These are phyloP conservation scores for Cicer judaicum DNA, from an alignment of 306 rosid genomes.

Conservation along the genomic window DNA sequence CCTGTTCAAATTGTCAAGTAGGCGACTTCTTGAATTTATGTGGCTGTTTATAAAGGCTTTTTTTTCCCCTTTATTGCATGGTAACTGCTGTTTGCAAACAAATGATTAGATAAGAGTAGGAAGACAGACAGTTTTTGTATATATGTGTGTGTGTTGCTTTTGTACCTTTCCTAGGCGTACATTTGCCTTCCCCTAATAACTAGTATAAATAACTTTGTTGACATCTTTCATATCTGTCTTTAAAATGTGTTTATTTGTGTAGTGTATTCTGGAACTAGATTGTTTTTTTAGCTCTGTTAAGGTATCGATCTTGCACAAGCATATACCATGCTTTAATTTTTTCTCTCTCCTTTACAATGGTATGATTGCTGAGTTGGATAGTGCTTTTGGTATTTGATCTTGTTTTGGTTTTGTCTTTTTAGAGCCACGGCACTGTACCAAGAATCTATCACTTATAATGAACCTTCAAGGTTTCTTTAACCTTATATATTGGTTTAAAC, in stretches of 20 bases:
- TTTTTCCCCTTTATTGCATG: background rate
- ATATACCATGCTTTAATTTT: constrained; percentile 13
- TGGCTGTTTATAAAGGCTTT: constrained; percentile 24
- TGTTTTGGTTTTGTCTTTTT: constrained; percentile 5
- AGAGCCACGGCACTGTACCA: constrained; percentile 19
- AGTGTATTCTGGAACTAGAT: constrained; percentile 22
- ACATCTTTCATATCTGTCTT: constrained; percentile 6
- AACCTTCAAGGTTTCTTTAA: constrained; percentile 18
- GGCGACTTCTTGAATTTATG: constrained; percentile 11
- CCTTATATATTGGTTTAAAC: background rate
- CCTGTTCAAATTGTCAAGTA: constrained; percentile 13
- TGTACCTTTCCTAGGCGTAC: background rate
- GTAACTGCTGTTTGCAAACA: constrained; percentile 1
- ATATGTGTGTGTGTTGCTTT: background rate
- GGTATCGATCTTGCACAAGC: constrained; percentile 1
- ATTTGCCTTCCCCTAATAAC: background rate
- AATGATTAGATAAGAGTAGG: constrained; percentile 3
- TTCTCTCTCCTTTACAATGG: constrained; percentile 14
- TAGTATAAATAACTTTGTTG: constrained; percentile 18
- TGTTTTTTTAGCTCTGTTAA: constrained; percentile 20
- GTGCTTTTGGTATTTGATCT: constrained; percentile 26
- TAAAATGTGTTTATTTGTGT: constrained; percentile 1
- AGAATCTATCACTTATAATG: constrained; percentile 1
- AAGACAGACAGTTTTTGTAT: background rate
- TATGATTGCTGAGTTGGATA: background rate